Evolutionary conservation across 345 rosid genomes (phyloP), one percentile per base, ranked within the genome.

Genomic region (Bruguiera sexangula): DNA sequence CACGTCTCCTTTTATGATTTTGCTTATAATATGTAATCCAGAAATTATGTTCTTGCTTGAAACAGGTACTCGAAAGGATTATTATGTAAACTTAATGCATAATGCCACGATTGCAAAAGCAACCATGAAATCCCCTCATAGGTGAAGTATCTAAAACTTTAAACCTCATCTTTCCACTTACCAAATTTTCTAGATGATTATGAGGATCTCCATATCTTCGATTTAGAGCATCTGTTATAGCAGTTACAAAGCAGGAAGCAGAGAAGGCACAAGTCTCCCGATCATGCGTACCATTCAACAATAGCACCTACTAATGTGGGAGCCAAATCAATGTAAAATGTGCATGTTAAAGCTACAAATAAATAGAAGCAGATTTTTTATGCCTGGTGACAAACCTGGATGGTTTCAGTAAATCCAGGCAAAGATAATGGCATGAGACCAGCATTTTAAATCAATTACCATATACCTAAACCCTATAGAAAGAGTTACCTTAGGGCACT

Each of bases 211-310:
- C 94, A 74, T 88, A 81, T 43, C 85, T 85, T 62, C 91, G 81
- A 77, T 89, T 92, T 55, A 92, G 80, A 78, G 94, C 94, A 71
- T 89, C 89, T 0, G 92, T 76, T 67, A 94, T 81, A 71, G 94
- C 94, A 69, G 85, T 84, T 37, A 93, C 89, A 82, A 89, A 93
- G 77, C 80, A 84, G 2, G 96, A 93, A 67, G 96, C 94, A 68
- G 94, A 79, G 77, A 89, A 89, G 72, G 86, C 87, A 64, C 71
- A 80, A 21, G 97, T 91, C 85, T 93, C 97, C 26, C 97, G 82
- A 84, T 93, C 98, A 81, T 79, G 87, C 0, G 84, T 78, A 69
- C 98, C 89, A 60, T 93, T 91, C 85, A 93, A 70, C 68, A 93
- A 68, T 61, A 90, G 90, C 3, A 93, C 95, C 95, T 91, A 67